These are phyloP conservation scores for Xylariaceae sp. DNA, from an alignment of 2,329 filamentous ascomycete species.

Conservation along the genomic window DNA sequence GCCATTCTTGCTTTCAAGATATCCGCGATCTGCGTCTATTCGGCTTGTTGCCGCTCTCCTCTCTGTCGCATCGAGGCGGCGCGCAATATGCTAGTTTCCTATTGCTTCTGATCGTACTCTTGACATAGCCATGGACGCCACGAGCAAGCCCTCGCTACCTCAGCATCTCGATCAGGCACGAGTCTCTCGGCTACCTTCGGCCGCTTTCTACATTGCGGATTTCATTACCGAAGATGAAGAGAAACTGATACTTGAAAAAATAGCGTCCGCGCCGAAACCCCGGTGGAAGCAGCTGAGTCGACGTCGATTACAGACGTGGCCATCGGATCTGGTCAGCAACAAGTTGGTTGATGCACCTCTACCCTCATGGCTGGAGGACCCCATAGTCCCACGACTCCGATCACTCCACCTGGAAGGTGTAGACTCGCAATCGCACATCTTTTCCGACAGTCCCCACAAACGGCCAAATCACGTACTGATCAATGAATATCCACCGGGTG, in stretches of 20 bases:
- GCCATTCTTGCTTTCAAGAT: not conserved
- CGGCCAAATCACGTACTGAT: slow-evolving; percentile 87
- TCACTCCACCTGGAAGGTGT: slow-evolving; percentile 42
- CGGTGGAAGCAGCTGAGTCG: slow-evolving; percentile 86
- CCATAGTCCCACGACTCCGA: slow-evolving; percentile 60
- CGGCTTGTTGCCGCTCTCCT: not conserved
- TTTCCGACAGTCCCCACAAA: slow-evolving; percentile 64
- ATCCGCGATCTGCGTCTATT: not conserved
- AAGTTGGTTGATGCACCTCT: slow-evolving; percentile 70
- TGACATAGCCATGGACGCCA: slow-evolving; percentile 11
- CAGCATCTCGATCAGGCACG: slow-evolving; percentile 47
- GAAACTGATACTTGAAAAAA: slow-evolving; percentile 61
- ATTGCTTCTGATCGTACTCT: slow-evolving; percentile 1
- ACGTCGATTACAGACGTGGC: slow-evolving; percentile 86
- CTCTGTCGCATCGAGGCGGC: not conserved
- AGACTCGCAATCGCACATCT: slow-evolving; percentile 42
- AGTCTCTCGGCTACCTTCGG: slow-evolving; percentile 54
- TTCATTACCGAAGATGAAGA: slow-evolving; percentile 80
- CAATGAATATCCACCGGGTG: slow-evolving; percentile 82
- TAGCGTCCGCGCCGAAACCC: slow-evolving; percentile 62
- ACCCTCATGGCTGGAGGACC: slow-evolving; percentile 68
- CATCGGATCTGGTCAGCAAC: slow-evolving; percentile 74
- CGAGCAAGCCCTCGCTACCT: slow-evolving; percentile 36
- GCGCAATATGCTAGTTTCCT: not conserved
- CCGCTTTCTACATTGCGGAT: slow-evolving; percentile 79